Base-by-base conservation (phyloP, 768 basidiomycete genomes). In the Termitomyces sp. region DNA sequence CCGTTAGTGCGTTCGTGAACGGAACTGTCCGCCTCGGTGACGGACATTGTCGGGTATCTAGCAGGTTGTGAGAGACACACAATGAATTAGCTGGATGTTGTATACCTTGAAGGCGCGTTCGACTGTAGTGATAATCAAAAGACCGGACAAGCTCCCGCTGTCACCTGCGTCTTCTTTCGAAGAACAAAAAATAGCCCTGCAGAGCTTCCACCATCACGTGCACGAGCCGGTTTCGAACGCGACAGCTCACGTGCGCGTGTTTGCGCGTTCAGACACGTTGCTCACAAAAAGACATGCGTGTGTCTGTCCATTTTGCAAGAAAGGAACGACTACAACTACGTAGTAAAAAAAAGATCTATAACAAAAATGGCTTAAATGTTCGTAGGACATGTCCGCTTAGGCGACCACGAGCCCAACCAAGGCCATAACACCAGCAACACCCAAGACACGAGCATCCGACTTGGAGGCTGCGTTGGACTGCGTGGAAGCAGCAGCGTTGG, bases 341-440 rank as follows among this genome's bases (percentile, higher is more conserved):
- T 20, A 56, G 3, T 41, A n/a, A 11, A 49, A 30, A 16, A 49
- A 30, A 38, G 49, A 58, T 36, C 13, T n/a, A n/a, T n/a, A n/a
- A n/a, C n/a, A n/a, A 54, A 54, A 40, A 22, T 14, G 35, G 14
- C 35, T 36, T 36, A 13, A 36, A 36, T 14, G 11, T 36, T 36
- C 35, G 33, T 36, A 36, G 35, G 35, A 38, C 38, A 16, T 7
- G 38, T 18, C n/a, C n/a, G n/a, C 47, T 51, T 56, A 82, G 55
- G 83, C 71, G 22, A 84, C 70, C 50, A 73, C 73, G 53, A 78
- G 74, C 43, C 83, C 83, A 55, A 82, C 67, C 45, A 84, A 62
- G 22, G 82, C 81, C 66, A 85, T 68, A 38, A 83, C 33, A 40
- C 76, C 76, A 48, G 79, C 80, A 26, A 83, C 62, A 16, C 81